Evolutionary conservation across 768 basidiomycete species (phyloP), one percentile per base, ranked within the genome.

Genomic region (Amanita exitialis): DNA sequence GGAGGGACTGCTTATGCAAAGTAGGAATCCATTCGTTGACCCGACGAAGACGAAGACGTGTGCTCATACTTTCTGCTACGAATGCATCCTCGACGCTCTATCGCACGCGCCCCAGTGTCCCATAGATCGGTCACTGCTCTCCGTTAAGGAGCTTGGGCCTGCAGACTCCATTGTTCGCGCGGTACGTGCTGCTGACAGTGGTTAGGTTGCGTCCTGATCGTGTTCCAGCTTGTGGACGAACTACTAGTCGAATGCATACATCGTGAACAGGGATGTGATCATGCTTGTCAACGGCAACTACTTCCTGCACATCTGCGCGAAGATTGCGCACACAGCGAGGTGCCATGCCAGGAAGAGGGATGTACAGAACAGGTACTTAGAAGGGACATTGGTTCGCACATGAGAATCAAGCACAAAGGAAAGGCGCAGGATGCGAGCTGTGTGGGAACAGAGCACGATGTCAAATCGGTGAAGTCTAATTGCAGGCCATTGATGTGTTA

Each of bases 51-150:
- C 88, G 0, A 74, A 66, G 36, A 79, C 83, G 6, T 94, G 92
- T 58, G 72, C 77, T 53, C 92, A 91, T 62, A 94, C 90, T 0
- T 94, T 94, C 64, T 95, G 92, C 63, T 66, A 67, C n/a, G 82
- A 80, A 27, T 95, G 92, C 60, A 87, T 93, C 53, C 58, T 69
- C n/a, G 71, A 73, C 45, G 86, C 91, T 0, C 73, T 94, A 3
- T 63, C 66, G 10, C 77, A 86, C 53, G 79, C 82, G 6, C 69
- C 75, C 0, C 81, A 83, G 54, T 95, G 92, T 63, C 92, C 92
- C 9, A 80, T 95, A 27, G 91, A 94, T 66, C 79, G 92, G 18
- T 83, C 79, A 12, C 72, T 80, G 0, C 70, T 94, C 28, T 65
- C 68, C 1, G 50, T 66, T n/a, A 68, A 67, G n/a, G 80, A 86